These are phyloP conservation scores for Raddia guianensis DNA, from an alignment of 176 grass and related monocot genomes.

Conservation along the genomic window DNA sequence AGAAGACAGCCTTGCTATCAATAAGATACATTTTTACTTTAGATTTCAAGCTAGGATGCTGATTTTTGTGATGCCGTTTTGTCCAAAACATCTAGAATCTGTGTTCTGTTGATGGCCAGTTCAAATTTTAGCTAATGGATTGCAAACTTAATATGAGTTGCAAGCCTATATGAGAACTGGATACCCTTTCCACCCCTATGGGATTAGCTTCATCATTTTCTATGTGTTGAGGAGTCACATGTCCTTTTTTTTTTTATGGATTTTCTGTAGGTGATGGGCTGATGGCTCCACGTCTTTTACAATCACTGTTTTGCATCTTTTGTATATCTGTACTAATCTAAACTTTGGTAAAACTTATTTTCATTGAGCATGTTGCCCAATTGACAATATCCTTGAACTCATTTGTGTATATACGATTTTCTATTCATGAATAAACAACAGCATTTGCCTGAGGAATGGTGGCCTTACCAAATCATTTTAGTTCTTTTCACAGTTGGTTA, in stretches of 20 bases:
- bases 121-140: neutral
- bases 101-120: neutral
- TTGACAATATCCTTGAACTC: slow-evolving; percentile 77
- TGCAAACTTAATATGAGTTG: neutral
- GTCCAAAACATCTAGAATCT: neutral
- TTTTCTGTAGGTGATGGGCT: slow-evolving; percentile 57
- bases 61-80: slow-evolving; percentile 5
- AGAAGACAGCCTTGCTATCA: neutral
- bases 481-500: slow-evolving; percentile 81
- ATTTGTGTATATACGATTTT: neutral
- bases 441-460: slow-evolving; percentile 16
- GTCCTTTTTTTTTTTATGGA: slow-evolving; percentile 5
- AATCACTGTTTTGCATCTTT: slow-evolving; percentile 71
- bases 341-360: slow-evolving; percentile 74
- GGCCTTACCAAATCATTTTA: slow-evolving; percentile 57
- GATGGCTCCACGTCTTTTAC: slow-evolving; percentile 78
- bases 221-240: neutral
- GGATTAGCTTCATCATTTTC: neutral
- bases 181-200: too few relatives aligned
- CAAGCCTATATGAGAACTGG: neutral
- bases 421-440: neutral
- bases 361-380: slow-evolving; percentile 63
- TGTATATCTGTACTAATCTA: slow-evolving; percentile 84
- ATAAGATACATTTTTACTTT: neutral
- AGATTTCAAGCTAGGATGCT: neutral